Base-by-base conservation (phyloP, 208 protist species). In the Leishmania major region DNA sequence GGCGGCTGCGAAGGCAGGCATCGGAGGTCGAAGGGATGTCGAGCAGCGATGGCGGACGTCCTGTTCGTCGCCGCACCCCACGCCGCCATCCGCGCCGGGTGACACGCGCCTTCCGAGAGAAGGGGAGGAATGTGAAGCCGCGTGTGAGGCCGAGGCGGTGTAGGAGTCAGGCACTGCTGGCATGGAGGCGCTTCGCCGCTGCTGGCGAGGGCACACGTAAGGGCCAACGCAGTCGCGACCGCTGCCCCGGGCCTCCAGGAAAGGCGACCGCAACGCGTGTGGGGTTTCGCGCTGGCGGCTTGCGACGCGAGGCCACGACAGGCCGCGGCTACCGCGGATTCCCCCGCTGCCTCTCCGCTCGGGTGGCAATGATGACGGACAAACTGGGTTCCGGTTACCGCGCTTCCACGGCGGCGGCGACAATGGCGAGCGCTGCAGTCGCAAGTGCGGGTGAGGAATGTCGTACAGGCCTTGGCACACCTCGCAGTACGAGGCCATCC, bases 401-500 rank as follows among this genome's bases (percentile, higher is more conserved):
- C n/a, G 59, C 81, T 47, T 74, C n/a, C 25, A 19, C 22, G 15
- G 59, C 10, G 75, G 75, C 13, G 62, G 31, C 53, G 43, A 74
- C 49, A 37, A 78, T 22, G 57, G 35, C 51, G 76, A 75, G 76
- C 76, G 57, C 8, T 51, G 76, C 57, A 11, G 47, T 72, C 37
- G 31, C 25, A 25, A 31, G 83, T 92, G 89, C 3, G 83, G 55
- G 70, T 93, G 91, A 6, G 90, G 87, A 0, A 81, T 55, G 55
- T 86, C 76, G 78, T 83, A 93, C 15, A 89, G 75, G 0, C 87
- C 84, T 60, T 87, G 91, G 72, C 94, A 97, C 28, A 95, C 91
- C 40, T 93, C 91, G 77, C 94, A 97, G 89, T 97, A 97, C 8
- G 94, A 95, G 31, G 91, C 79, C 94, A 97, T 96, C 2, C 22